Evolutionary conservation across 108 stramenopile species (phyloP).

Genomic region (Skeletonema grethae): DNA sequence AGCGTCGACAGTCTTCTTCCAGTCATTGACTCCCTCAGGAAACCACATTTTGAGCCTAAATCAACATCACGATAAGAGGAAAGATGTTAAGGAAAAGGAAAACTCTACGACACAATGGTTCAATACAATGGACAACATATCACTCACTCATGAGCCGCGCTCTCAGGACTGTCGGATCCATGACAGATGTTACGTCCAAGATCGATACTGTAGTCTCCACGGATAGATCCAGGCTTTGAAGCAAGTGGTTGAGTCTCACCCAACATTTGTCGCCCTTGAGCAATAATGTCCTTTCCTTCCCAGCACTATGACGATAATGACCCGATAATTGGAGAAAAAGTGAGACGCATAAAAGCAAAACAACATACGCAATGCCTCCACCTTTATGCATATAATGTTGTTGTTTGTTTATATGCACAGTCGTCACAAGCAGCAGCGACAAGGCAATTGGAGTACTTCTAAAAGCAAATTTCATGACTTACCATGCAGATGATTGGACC

Average conservation of each 20-base stretch:
- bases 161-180: slow-evolving; percentile 78
- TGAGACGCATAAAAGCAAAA: background rate
- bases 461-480: background rate
- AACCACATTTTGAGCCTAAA: slow-evolving; percentile 83
- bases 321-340: background rate
- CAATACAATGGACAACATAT: background rate
- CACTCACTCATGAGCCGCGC: slow-evolving; percentile 65
- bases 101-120: background rate
- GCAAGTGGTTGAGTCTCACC: slow-evolving; percentile 86
- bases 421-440: no score
- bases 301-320: slow-evolving; percentile 46
- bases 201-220: slow-evolving; percentile 87
- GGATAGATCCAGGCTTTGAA: slow-evolving; percentile 82
- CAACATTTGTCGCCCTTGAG: slow-evolving; percentile 90
- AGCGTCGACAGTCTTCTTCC: slow-evolving; percentile 73
- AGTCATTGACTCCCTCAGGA: slow-evolving; percentile 87
- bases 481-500: slow-evolving; percentile 93
- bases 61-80: background rate
- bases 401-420: no score
- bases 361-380: background rate
- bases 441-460: no score
- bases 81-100: background rate
- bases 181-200: slow-evolving; percentile 73
- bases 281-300: slow-evolving; percentile 81
- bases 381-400: no score